Evolutionary conservation across 306 rosid species (phyloP).

Genomic region (Corylus americana): DNA sequence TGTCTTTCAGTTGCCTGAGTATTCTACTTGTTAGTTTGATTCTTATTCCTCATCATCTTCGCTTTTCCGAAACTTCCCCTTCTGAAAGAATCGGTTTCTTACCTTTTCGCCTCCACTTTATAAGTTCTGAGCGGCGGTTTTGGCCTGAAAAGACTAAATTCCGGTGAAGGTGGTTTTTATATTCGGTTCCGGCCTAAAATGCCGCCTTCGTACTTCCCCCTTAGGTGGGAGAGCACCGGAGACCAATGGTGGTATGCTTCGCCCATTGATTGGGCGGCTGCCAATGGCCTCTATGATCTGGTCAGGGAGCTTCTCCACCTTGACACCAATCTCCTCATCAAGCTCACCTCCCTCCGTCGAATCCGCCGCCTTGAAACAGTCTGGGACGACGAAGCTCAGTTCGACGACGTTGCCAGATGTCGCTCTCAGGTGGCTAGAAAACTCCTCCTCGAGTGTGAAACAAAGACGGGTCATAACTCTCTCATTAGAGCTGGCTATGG

Average conservation of each 20-base stretch:
- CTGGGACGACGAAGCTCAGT: conserved; percentile 78
- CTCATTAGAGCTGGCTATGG: conserved; percentile 91
- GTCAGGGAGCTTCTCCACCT: conserved; percentile 87
- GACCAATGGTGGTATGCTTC: conserved; percentile 98
- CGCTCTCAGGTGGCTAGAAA: conserved; percentile 68
- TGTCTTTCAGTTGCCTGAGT: background rate
- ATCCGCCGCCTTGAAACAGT: conserved; percentile 91
- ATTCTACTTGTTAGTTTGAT: conserved; percentile 7
- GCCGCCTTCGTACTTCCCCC: conserved; percentile 68
- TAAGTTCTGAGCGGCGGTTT: conserved; percentile 22
- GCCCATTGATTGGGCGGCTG: conserved; percentile 90
- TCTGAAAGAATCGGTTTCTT: conserved; percentile 27
- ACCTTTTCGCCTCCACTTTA: conserved; percentile 21
- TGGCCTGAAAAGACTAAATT: background rate
- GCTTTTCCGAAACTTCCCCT: conserved; percentile 27
- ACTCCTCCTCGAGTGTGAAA: conserved; percentile 62
- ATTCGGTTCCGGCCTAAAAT: conserved; percentile 18
- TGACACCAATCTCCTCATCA: conserved; percentile 80
- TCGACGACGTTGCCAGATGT: conserved; percentile 61
- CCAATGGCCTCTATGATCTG: conserved; percentile 79
- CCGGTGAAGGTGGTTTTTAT: background rate
- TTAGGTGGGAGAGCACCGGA: conserved; percentile 90
- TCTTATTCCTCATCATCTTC: conserved; percentile 6
- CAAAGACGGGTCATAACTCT: conserved; percentile 47
- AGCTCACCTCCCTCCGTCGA: conserved; percentile 85